Conservation (phyloP, 2,329 filamentous ascomycete species). For the Aschersonia sp. region DNA sequence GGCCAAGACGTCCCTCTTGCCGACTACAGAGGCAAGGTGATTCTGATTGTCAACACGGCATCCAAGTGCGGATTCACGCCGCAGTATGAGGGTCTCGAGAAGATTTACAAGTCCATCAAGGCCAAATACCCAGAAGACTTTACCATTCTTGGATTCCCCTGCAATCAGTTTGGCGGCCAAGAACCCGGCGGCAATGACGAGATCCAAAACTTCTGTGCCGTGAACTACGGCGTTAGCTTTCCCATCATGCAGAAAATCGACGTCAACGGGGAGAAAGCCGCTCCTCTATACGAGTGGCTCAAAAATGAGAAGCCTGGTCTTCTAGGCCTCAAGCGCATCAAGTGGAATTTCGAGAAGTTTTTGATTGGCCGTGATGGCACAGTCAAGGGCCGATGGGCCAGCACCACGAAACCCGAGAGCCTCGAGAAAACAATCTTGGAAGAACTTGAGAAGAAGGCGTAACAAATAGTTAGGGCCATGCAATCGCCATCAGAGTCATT, state of each 20-base stretch:
- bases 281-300: slow-evolving; percentile 51
- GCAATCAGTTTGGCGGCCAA: slow-evolving; percentile 92
- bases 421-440: slow-evolving; percentile 64
- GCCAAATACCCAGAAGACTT: slow-evolving; percentile 61
- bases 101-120: slow-evolving; percentile 68
- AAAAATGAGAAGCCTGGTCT: slow-evolving; percentile 65
- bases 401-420: slow-evolving; percentile 70
- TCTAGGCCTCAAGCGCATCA: slow-evolving; percentile 77
- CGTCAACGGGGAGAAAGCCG: slow-evolving; percentile 75
- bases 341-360: slow-evolving; percentile 99
- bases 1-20: slow-evolving; percentile 57
- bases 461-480: background rate
- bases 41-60: slow-evolving; percentile 93
- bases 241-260: slow-evolving; percentile 85
- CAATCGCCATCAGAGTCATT: background rate
- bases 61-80: slow-evolving; percentile 98
- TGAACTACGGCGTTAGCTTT: slow-evolving; percentile 88
- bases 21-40: slow-evolving; percentile 76
- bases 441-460: slow-evolving; percentile 45
- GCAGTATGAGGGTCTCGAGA: slow-evolving; percentile 84
- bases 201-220: slow-evolving; percentile 72
- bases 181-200: slow-evolving; percentile 75
- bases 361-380: slow-evolving; percentile 73
- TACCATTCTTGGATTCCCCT: slow-evolving; percentile 85
- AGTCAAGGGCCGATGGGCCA: slow-evolving; percentile 78